Evolutionary conservation across 2,329 filamentous ascomycete species (phyloP).

Genomic region (Coniochaeta ligniaria): DNA sequence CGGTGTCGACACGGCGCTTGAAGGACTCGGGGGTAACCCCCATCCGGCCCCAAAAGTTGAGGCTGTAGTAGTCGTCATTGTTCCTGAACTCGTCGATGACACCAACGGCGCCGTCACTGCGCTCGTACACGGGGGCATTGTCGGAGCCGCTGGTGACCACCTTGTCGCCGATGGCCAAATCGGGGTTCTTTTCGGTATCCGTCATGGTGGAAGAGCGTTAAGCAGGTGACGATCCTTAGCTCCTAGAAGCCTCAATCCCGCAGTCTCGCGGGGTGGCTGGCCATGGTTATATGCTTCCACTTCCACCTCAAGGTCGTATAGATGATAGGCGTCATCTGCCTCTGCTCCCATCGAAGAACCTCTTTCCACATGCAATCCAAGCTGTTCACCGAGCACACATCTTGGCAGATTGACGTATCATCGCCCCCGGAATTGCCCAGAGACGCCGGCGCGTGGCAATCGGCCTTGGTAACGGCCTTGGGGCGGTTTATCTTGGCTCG

Average conservation of each 20-base stretch:
- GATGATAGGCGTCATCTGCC: not conserved
- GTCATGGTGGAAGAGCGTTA: not conserved
- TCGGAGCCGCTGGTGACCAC: not conserved
- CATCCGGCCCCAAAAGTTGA: not conserved
- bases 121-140: not conserved
- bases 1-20: not conserved
- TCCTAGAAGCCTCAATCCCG: not conserved
- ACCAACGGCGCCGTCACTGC: not conserved
- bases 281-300: not conserved
- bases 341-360: not conserved
- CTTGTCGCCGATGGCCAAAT: not conserved
- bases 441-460: not conserved
- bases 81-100: not conserved
- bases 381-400: not conserved
- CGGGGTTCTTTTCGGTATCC: not conserved
- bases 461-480: not conserved
- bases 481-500: not conserved
- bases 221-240: not conserved
- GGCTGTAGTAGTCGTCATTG: not conserved
- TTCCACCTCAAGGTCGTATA: too few relatives aligned
- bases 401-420: not conserved
- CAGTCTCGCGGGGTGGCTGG: not conserved
- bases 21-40: not conserved
- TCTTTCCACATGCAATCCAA: not conserved
- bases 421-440: not conserved